These are phyloP conservation scores for Leptosphaerulina australis DNA, from an alignment of 2,329 filamentous ascomycete species.

Conservation along the genomic window DNA sequence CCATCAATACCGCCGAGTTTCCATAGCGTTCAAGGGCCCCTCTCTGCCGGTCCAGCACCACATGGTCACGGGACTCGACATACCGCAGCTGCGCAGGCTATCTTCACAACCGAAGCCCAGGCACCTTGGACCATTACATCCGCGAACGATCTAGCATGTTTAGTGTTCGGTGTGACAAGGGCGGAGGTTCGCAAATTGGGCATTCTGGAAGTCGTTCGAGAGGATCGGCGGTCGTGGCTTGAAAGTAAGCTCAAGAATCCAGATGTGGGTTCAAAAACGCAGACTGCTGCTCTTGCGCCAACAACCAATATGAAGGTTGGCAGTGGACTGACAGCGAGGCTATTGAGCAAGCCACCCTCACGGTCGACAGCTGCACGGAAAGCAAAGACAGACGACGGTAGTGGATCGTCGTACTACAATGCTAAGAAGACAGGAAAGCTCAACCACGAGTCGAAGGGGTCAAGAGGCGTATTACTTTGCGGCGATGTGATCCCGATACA, in stretches of 20 bases:
- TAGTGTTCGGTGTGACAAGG: constrained; percentile 99
- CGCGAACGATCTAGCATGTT: constrained; percentile 92
- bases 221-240: constrained; percentile 87
- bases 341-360: constrained; percentile 81
- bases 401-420: constrained; percentile 54
- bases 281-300: constrained; percentile 42
- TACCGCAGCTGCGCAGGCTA: constrained; percentile 89
- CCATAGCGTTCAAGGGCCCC: constrained; percentile 40
- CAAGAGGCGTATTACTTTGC: constrained; percentile 87
- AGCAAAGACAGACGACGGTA: constrained; percentile 69
- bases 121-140: constrained; percentile 95
- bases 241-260: constrained; percentile 79
- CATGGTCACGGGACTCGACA: constrained; percentile 91
- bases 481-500: constrained; percentile 98
- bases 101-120: constrained; percentile 92
- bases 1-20: constrained; percentile 46
- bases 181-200: constrained; percentile 93
- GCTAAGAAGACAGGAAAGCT: constrained; percentile 59
- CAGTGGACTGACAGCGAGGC: constrained; percentile 82
- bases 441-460: constrained; percentile 75
- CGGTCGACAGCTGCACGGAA: constrained; percentile 61
- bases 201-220: constrained; percentile 91
- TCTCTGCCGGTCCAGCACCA: constrained; percentile 52
- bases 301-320: constrained; percentile 66
- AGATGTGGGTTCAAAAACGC: constrained; percentile 55